Percentiles rank a stretch among this genome's conserved stretches.
These are phyloP conservation scores for Eucommia ulmoides DNA, from an alignment of 257 asterid genomes.

Conservation along the genomic window DNA sequence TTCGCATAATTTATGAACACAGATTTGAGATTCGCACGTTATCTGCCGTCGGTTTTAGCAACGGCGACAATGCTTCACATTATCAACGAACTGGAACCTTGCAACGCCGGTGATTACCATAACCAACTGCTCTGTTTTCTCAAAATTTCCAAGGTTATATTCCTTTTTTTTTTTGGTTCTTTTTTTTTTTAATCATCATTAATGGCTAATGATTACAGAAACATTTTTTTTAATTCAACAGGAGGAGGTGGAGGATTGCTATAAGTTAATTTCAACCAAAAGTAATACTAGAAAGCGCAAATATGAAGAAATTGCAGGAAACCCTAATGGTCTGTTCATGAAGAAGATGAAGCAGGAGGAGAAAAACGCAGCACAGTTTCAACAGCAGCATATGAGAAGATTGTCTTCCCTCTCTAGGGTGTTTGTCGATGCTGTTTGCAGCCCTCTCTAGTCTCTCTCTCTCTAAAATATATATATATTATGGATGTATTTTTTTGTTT, in stretches of 20 bases:
- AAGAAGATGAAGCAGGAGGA: conserved; percentile 40
- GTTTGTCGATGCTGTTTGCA: conserved; percentile 41
- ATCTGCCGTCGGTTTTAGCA: conserved; percentile 69
- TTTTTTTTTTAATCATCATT: background rate
- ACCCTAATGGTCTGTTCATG: conserved; percentile 39
- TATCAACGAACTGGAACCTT: conserved; percentile 46
- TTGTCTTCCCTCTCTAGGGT: conserved; percentile 40
- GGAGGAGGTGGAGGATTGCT: conserved; percentile 67
- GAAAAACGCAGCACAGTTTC: conserved; percentile 38
- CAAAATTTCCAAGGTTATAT: conserved; percentile 51
- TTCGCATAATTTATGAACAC: conserved; percentile 4
- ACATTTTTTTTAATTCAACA: conserved; percentile 11
- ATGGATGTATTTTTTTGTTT: no score
- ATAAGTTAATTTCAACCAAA: conserved; percentile 25
- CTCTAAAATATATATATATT: no score
- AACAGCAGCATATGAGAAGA: no score
- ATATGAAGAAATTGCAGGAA: conserved; percentile 13
- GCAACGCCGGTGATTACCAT: conserved; percentile 42
- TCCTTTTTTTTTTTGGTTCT: background rate
- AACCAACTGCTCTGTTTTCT: conserved; percentile 61
- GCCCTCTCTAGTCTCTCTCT: conserved; percentile 44
- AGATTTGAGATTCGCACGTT: conserved; percentile 62
- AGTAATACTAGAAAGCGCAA: conserved; percentile 39
- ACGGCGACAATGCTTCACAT: conserved; percentile 83
- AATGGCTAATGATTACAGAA: background rate